Conservation (phyloP, 1,139 yeast species). For the Yamadazyma membranifaciens region DNA sequence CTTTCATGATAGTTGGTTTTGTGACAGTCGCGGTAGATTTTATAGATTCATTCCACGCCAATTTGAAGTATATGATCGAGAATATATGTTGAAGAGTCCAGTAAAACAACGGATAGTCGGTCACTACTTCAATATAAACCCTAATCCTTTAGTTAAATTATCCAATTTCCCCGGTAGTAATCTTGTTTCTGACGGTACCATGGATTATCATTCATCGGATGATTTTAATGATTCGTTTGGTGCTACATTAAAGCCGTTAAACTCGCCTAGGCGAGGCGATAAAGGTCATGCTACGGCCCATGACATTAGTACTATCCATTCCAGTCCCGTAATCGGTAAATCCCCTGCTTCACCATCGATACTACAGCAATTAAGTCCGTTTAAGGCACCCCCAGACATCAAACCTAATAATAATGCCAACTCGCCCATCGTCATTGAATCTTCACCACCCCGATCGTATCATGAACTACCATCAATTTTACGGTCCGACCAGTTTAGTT, state of each 20-base stretch:
- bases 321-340: background rate
- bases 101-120: background rate
- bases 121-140: background rate
- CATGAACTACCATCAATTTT: constrained; percentile 1
- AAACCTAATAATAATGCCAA: too few species aligned
- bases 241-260: constrained; percentile 6
- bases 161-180: background rate
- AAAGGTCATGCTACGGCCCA: background rate
- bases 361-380: background rate
- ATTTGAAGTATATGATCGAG: background rate
- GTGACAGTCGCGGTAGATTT: background rate
- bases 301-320: background rate
- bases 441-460: too few species aligned
- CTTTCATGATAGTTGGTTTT: too few species aligned
- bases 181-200: background rate
- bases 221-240: constrained; percentile 10
- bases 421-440: too few species aligned
- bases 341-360: background rate
- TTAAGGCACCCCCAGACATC: too few species aligned
- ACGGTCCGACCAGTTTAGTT: constrained; percentile 5
- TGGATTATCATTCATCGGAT: constrained; percentile 4
- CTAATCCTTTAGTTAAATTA: background rate
- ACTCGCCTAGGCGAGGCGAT: background rate
- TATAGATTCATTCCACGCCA: too few species aligned
- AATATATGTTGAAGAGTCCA: background rate